phyloP scores from a whole-genome alignment of 805 yeast species.

The Wickerhamiella occidentalis region DNA sequence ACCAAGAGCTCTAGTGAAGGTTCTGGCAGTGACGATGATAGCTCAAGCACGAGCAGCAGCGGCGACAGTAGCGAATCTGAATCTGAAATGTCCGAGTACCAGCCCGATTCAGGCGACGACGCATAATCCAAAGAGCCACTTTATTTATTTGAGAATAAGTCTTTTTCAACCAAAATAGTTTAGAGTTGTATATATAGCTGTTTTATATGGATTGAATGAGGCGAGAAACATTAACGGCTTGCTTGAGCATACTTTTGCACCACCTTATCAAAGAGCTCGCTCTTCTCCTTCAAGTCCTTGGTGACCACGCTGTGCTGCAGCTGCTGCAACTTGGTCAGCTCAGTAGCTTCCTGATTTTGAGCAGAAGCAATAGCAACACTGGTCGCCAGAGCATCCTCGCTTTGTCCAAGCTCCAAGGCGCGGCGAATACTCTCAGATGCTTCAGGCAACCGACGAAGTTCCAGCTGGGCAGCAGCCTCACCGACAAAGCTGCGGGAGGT shows the following conservation, averaged over 20 bases:
- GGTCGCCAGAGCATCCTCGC: constrained; percentile 41
- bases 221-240: background rate
- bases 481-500: constrained; percentile 48
- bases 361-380: constrained; percentile 51
- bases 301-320: constrained; percentile 11
- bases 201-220: no score
- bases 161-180: no score
- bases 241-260: constrained; percentile 28
- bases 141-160: no score
- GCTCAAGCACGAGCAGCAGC: background rate
- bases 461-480: constrained; percentile 63
- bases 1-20: no score
- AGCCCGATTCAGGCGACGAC: background rate
- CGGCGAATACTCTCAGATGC: constrained; percentile 44
- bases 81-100: background rate
- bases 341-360: constrained; percentile 34
- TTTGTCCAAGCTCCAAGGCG: constrained; percentile 33
- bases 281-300: constrained; percentile 47
- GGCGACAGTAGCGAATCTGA: background rate
- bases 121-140: no score
- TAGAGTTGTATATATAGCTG: no score
- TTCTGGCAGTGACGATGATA: background rate
- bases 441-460: constrained; percentile 70
- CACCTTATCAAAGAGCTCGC: constrained; percentile 52
- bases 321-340: constrained; percentile 26